These are phyloP conservation scores for Microdochium paspali DNA, from an alignment of 2,329 filamentous ascomycete genomes.

Conservation along the genomic window DNA sequence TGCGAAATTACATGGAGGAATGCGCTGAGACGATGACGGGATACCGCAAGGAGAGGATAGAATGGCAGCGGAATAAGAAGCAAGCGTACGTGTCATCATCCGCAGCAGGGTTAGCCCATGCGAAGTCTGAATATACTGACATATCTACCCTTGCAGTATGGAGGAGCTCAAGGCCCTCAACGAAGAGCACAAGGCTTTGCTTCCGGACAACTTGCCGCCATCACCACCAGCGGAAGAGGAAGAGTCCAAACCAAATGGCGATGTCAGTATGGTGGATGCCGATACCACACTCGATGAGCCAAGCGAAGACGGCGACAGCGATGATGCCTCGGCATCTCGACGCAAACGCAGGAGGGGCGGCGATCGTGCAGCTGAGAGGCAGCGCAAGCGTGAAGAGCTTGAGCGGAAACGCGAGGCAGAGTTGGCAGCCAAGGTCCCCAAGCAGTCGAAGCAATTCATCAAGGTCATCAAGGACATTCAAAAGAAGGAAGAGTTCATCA, in stretches of 20 bases:
- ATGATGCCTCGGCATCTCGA: slow-evolving; percentile 52
- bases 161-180: slow-evolving; percentile 64
- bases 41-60: slow-evolving; percentile 92
- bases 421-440: slow-evolving; percentile 55
- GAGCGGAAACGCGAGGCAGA: slow-evolving; percentile 59
- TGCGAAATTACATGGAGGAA: slow-evolving; percentile 83
- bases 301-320: slow-evolving; percentile 58
- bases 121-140: slow-evolving; percentile 15
- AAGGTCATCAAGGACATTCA: slow-evolving; percentile 84
- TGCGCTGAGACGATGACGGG: slow-evolving; percentile 91
- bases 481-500: slow-evolving; percentile 72
- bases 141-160: slow-evolving; percentile 31
- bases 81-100: slow-evolving; percentile 43
- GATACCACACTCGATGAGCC: slow-evolving; percentile 54
- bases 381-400: slow-evolving; percentile 68
- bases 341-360: slow-evolving; percentile 49
- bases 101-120: background rate
- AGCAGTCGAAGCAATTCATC: slow-evolving; percentile 80
- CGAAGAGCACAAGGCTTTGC: slow-evolving; percentile 61
- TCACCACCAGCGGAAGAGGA: slow-evolving; percentile 44
- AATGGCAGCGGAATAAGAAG: slow-evolving; percentile 72
- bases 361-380: slow-evolving; percentile 62
- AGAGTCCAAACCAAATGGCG: slow-evolving; percentile 38
- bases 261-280: slow-evolving; percentile 51
- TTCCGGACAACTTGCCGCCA: slow-evolving; percentile 63